Evolutionary conservation across 148 eudicot species (phyloP).

Genomic region (Vaccinium macrocarpon): DNA sequence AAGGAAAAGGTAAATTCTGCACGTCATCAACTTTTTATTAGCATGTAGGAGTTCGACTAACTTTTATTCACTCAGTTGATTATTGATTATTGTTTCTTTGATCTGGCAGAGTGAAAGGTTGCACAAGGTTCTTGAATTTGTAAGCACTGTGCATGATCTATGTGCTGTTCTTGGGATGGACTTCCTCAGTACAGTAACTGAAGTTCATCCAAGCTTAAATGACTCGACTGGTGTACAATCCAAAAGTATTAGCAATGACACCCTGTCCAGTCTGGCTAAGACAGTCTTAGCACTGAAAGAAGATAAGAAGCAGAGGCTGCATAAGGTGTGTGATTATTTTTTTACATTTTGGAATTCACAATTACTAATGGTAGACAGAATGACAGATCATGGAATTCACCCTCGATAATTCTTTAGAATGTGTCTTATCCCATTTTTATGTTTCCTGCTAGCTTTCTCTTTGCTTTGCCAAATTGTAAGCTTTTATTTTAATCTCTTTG

Average conservation of each 20-base stretch:
- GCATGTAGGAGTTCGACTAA: background rate
- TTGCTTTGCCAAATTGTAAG: background rate
- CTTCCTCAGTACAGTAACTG: constrained; percentile 84
- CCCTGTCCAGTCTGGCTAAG: constrained; percentile 78
- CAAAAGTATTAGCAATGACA: constrained; percentile 94
- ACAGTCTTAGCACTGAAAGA: constrained; percentile 81
- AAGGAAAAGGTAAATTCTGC: constrained; percentile 68
- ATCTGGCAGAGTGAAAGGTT: constrained; percentile 87
- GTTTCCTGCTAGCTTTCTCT: background rate
- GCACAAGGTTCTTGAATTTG: constrained; percentile 95
- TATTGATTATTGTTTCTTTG: constrained; percentile 15
- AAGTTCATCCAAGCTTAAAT: constrained; percentile 97
- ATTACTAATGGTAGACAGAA: background rate
- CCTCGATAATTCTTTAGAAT: background rate
- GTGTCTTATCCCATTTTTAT: background rate
- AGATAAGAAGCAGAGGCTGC: constrained; percentile 87
- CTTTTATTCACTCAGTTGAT: background rate
- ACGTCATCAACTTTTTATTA: background rate
- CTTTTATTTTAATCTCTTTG: background rate
- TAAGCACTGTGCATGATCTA: constrained; percentile 95
- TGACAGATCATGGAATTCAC: background rate
- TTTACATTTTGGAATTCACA: background rate
- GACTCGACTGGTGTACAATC: constrained; percentile 78
- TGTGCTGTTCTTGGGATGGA: constrained; percentile 98
- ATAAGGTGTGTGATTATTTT: constrained; percentile 48